Base-by-base conservation (phyloP, 495 filamentous ascomycete species). In the Evernia prunastri region DNA sequence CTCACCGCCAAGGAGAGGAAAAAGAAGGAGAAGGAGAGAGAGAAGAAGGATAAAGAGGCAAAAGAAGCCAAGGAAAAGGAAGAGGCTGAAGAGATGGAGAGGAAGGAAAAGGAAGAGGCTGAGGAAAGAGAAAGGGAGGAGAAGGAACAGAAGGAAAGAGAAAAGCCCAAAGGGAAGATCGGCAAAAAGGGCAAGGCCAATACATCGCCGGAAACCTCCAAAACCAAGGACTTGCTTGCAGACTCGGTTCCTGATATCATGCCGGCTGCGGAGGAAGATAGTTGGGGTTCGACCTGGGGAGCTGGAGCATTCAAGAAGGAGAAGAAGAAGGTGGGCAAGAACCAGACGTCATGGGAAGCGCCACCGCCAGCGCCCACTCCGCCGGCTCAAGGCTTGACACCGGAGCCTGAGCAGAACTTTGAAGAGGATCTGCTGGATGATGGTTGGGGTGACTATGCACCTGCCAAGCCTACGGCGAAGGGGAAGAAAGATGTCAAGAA, bases 311-410 rank as follows among this genome's bases (percentile, higher is more conserved):
- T 53, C 1, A 66, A 70, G 62, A 71, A 71, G 51, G 51, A 70
- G 58, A 75, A 70, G 59, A 75, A 75, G 65, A 76, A 77, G 54
- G 70, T 66, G 43, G 78, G 80, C 66, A 78, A 77, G 65, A 69
- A 69, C 58, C 72, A 77, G 54, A 73, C 74, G 36, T 70, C 74
- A 25, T 74, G 72, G 39, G 78, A 76, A 49, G 77, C 74, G 58
- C 80, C 79, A 67, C 85, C 79, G 61, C 83, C 72, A 56, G 78
- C 75, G 65, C 82, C 76, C 13, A 80, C 78, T 29, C 79, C 80
- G 31, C 80, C 81, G 67, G 76, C 79, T 64, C 73, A 81, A 72
- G 74, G 76, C 33, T 66, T 79, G 17, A 76, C 71, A 23, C 78
- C 75, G 25, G 81, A 81, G 29, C 75, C 77, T 17, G 77, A 79